Percentiles rank a stretch among this genome's conserved stretches.
Evolutionary conservation across 1,139 yeast species (phyloP).

Genomic region (Yamadazyma dushanensis): DNA sequence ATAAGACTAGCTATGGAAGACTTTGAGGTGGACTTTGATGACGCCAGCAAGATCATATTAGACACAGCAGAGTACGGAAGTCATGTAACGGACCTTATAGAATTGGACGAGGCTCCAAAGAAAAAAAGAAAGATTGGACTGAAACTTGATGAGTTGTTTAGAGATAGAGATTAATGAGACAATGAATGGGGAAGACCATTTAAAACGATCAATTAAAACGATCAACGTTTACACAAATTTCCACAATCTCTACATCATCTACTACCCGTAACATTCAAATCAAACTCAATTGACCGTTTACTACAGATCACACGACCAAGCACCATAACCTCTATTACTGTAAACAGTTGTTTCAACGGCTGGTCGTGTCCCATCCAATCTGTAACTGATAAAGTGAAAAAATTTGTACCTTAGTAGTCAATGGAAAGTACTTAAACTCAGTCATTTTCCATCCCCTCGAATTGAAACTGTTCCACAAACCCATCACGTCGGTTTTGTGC

Average conservation of each 20-base stretch:
- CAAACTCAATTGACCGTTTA: too few relatives aligned
- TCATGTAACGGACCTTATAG: conserved; percentile 42
- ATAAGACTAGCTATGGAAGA: conserved; percentile 53
- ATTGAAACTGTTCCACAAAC: conserved; percentile 1
- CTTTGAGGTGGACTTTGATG: conserved; percentile 30
- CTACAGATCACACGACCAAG: too few relatives aligned
- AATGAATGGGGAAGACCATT: neutral
- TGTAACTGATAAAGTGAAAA: neutral
- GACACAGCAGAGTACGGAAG: conserved; percentile 59
- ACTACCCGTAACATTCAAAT: too few relatives aligned
- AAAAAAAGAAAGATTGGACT: neutral
- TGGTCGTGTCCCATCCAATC: neutral
- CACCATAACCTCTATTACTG: too few relatives aligned
- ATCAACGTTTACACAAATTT: neutral
- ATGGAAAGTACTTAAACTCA: neutral
- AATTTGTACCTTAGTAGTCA: conserved; percentile 3
- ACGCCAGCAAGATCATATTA: conserved; percentile 47
- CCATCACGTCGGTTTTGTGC: conserved; percentile 18
- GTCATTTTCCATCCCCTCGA: neutral
- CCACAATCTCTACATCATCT: too few relatives aligned
- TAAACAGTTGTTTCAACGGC: too few relatives aligned
- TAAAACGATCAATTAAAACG: neutral
- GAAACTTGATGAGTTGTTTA: neutral
- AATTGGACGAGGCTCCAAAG: conserved; percentile 24
- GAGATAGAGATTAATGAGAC: neutral